Percentiles rank a stretch among this genome's conserved stretches.
phyloP scores from a whole-genome alignment of 768 basidiomycete species.

The Boletales sp. region DNA sequence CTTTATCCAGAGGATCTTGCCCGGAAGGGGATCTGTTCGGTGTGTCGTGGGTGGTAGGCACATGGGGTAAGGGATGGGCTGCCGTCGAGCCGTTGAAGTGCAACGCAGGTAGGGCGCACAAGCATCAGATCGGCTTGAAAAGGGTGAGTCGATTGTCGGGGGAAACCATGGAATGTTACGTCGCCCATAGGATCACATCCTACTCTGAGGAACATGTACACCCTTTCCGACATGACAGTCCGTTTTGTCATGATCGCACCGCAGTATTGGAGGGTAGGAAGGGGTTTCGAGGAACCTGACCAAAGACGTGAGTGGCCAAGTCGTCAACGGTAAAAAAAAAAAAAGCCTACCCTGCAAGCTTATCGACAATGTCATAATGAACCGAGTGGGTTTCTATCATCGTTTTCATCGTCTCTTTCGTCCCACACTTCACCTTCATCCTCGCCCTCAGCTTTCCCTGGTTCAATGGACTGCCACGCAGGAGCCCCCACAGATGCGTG shows the following conservation, averaged over 20 bases:
- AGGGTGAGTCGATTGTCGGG: not conserved
- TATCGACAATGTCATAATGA: conserved; percentile 52
- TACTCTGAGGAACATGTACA: conserved; percentile 80
- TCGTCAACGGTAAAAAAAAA: not conserved
- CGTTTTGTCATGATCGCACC: conserved; percentile 89
- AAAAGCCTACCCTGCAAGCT: too few species aligned
- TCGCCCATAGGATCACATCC: conserved; percentile 83
- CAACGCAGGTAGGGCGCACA: conserved; percentile 91
- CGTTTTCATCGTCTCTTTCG: conserved; percentile 87
- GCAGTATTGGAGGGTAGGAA: conserved; percentile 28
- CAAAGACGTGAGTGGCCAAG: not conserved
- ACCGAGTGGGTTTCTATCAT: conserved; percentile 91
- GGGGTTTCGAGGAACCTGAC: too few species aligned
- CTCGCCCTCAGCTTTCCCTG: conserved; percentile 52
- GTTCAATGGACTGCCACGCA: conserved; percentile 80
- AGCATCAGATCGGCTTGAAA: conserved; percentile 79
- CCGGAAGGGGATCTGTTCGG: conserved; percentile 77
- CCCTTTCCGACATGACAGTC: conserved; percentile 74
- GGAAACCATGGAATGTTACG: conserved; percentile 39
- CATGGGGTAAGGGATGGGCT: conserved; percentile 33
- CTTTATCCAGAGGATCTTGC: conserved; percentile 35
- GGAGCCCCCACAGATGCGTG: conserved; percentile 75
- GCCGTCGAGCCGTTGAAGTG: conserved; percentile 87
- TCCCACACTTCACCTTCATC: conserved; percentile 25
- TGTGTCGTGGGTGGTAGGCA: not conserved